Evolutionary conservation across 163 green algal species (phyloP).

Genomic region (Volvox carteri): DNA sequence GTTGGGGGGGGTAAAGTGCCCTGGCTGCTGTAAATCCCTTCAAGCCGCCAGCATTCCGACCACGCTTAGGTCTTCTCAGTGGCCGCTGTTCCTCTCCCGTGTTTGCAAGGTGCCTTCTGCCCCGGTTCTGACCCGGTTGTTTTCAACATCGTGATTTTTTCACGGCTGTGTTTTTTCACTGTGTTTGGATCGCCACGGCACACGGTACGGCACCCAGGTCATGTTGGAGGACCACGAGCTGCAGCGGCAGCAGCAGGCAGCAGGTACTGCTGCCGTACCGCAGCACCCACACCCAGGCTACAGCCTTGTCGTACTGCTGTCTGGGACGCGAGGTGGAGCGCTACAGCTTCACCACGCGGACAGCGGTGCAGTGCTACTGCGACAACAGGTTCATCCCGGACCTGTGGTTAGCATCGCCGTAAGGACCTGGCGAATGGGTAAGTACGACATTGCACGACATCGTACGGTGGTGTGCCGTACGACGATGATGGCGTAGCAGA

Average conservation of each 20-base stretch:
- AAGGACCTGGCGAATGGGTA: conserved; percentile 58
- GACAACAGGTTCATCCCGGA: conserved; percentile 60
- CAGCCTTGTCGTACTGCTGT: conserved; percentile 25
- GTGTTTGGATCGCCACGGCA: too few species aligned
- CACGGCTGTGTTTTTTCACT: too few species aligned
- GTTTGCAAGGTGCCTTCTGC: too few species aligned
- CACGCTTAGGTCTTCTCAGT: too few species aligned
- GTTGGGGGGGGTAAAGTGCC: too few species aligned
- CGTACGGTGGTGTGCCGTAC: neutral
- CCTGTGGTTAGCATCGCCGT: conserved; percentile 52
- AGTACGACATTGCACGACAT: too few species aligned
- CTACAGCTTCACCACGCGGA: conserved; percentile 72
- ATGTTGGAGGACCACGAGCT: conserved; percentile 23
- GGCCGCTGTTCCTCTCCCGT: too few species aligned
- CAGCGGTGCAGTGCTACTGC: conserved; percentile 58
- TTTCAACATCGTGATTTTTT: too few species aligned
- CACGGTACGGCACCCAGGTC: neutral
- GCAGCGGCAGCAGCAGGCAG: neutral
- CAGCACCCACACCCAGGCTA: neutral
- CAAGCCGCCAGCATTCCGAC: too few species aligned
- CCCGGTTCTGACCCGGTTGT: too few species aligned
- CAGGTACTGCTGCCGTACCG: neutral
- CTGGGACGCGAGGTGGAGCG: conserved; percentile 54
- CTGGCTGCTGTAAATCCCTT: too few species aligned
- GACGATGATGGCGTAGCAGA: too few species aligned